phyloP scores from a whole-genome alignment of 441 rosid genomes.

The Geranium incanum region DNA sequence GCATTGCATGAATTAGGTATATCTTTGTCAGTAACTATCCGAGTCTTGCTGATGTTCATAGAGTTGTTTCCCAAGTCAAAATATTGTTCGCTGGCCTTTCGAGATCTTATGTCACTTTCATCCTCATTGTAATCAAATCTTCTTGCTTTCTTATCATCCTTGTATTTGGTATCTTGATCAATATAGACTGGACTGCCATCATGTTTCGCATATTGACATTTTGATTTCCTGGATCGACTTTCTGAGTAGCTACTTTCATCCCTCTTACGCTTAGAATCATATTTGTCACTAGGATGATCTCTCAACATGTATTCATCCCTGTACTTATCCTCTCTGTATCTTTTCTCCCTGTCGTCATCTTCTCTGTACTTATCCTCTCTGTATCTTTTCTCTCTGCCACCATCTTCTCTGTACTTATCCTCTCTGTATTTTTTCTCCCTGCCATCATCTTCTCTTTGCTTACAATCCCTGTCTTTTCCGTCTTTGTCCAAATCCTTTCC shows the following conservation, averaged over 20 bases:
- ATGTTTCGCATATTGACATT: background rate
- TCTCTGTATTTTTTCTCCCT: constrained; percentile 3
- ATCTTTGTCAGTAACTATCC: background rate
- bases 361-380: constrained; percentile 5
- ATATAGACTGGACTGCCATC: constrained; percentile 7
- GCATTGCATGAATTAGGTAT: constrained; percentile 2
- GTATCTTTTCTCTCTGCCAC: constrained; percentile 3
- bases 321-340: constrained; percentile 2
- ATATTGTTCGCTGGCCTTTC: constrained; percentile 2
- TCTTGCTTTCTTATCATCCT: constrained; percentile 4
- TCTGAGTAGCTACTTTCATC: background rate
- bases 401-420: constrained; percentile 7
- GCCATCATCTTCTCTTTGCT: constrained; percentile 4
- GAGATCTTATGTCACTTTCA: constrained; percentile 5
- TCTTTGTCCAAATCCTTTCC: background rate
- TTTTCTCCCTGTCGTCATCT: constrained; percentile 9
- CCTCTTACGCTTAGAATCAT: constrained; percentile 8
- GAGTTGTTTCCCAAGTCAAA: constrained; percentile 1
- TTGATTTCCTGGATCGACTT: constrained; percentile 10
- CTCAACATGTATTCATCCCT: background rate
- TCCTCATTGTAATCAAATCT: background rate
- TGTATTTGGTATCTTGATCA: constrained; percentile 4
- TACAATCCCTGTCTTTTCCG: background rate
- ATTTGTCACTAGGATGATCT: constrained; percentile 2
- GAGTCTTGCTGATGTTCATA: background rate